Base-by-base conservation (phyloP, 2,329 filamentous ascomycete genomes). In the Aspergillus ochraceoroseus region DNA sequence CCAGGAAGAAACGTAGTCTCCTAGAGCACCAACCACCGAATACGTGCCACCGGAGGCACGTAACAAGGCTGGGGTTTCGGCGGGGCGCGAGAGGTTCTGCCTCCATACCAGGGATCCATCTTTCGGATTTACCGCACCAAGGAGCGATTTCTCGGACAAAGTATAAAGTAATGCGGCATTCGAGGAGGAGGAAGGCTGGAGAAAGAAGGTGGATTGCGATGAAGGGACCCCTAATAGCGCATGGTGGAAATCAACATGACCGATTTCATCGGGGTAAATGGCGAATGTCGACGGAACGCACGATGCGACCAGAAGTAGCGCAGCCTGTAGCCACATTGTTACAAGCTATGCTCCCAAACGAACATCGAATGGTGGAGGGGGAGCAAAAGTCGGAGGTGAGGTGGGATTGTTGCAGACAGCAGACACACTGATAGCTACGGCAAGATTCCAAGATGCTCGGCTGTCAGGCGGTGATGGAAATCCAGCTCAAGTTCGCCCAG, bases 151-250 rank as follows among this genome's bases (percentile, higher is more conserved):
- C 43, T 95, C 86, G 49, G 87, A 94, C 30, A 96, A 71, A 0
- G 92, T 94, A 64, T 95, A 98, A 37, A 98, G 75, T 25, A 98
- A 75, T 38, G 86, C 90, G 23, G 89, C 89, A 64, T 86, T 87
- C 48, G 90, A 89, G 53, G 82, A 79, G 48, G 79, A 75, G 57
- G 84, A 77, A 26, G 92, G 90, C 54, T 82, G 83, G 69, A 95
- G 87, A 78, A 96, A 96, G 76, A 96, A 94, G 54, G 90, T 95
- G 46, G 87, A 85, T 48, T 86, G 79, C 62, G 79, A 73, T 62
- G 84, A 83, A 39, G 92, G 88, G 25, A 86, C 70, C 58, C 92
- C 92, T 57, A 98, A 72, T 33, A 96, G 81, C 51, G 86, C 80
- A 70, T 94, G 82, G 68, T 96, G 90, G 70, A 88, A 96, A 68